Evolutionary conservation across 148 eudicot genomes (phyloP), one percentile per base, ranked within the genome.

Genomic region (Suaeda aralocaspica): DNA sequence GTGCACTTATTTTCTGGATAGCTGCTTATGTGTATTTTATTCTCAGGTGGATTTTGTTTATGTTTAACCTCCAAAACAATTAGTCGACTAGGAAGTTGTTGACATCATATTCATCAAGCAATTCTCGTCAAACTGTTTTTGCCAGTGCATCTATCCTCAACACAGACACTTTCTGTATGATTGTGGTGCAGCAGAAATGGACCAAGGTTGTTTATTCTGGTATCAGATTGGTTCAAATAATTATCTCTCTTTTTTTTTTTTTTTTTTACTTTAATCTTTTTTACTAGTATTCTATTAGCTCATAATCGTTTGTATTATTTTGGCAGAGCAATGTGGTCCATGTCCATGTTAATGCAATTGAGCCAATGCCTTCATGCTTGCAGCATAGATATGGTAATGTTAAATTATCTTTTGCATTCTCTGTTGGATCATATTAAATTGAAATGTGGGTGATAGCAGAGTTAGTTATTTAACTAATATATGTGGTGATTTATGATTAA

Each of bases 131-230:
- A 86, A 94, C 98, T 69, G 79, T 94, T 28, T 89, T 94, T 82
- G 97, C 98, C 19, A 94, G 98, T 81, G 98, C 98, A 74, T 91
- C 97, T 46, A 82, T 94, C 98, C 98, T 55, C 97, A 91, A 71
- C 98, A 91, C 70, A 91, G 74, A 56, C 92, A 81, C 67, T 94
- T 94, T 78, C 46, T 88, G 22, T 76, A 78, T 71, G 95, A 91
- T 77, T 94, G 98, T 78, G 82, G n/a, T 89, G 34, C 95, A 91
- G 72, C 95, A 91, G 72, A 94, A 94, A 72, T 94, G 98, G 98
- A 91, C 98, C 78, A 94, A 91, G 98, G 98, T 93, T 39, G 44
- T 65, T 39, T 19, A 53, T 33, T 68, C 15, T 50, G n/a, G 13
- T 44, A 26, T 50, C 39, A 30, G 13, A n/a, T 36, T 41, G 59